Base-by-base conservation (phyloP, 1,284 basidiomycete genomes). In the Melanopsichium pennsylvanicum region DNA sequence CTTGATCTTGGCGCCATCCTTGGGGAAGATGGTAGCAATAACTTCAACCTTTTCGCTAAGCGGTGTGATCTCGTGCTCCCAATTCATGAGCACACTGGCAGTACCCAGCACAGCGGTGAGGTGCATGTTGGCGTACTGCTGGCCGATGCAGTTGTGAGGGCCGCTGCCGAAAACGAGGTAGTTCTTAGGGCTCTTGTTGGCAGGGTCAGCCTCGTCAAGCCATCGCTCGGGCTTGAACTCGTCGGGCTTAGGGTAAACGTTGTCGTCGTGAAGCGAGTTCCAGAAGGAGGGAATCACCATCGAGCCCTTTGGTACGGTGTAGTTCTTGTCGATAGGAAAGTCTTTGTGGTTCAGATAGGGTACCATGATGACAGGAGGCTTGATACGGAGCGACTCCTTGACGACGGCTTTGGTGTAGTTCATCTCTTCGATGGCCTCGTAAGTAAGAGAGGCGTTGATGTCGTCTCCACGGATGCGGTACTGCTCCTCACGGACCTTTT, bases 201-300 rank as follows among this genome's bases (percentile, higher is more conserved):
- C 93, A n/a, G 88, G 83, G 48, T 89, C 87, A 75, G 93, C 90
- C 47, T 89, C 87, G 76, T 93, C 90, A 44, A 98, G 85, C 93
- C 94, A 98, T 68, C 95, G 89, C 81, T 97, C 94, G 8, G 95
- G 95, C 25, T 84, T 74, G 82, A 97, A 89, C 59, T 84, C 82
- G 33, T 94, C 91, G 4, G 95, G 93, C 49, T 93, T 86, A 29
- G 92, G 91, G 85, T 91, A 98, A 50, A 93, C 88, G 38, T 85
- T 84, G 16, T 90, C 87, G 82, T 98, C 95, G 82, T 97, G 94
- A 39, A 97, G 85, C 10, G 93, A 92, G 73, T 83, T 83, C 82
- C 90, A 98, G 84, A 97, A 91, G n/a, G 91, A 92, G 2, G 95
- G 95, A 73, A 98, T 97, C 76, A 97, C 87, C 92, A 98, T 97